These are phyloP conservation scores for Lathyrus oleraceus DNA, from an alignment of 306 rosid genomes.

Conservation along the genomic window DNA sequence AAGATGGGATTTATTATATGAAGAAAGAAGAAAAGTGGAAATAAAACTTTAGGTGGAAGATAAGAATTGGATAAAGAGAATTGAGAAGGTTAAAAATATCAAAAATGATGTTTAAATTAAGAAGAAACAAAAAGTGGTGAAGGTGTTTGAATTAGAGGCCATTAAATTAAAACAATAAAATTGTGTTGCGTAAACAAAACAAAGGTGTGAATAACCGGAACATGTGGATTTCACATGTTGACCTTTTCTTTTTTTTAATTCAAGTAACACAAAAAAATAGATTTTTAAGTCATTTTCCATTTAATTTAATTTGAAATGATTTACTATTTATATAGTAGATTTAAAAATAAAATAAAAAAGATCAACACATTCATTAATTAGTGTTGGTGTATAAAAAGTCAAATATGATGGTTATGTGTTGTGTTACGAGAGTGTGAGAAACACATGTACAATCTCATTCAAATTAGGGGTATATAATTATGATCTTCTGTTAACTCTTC, in stretches of 20 bases:
- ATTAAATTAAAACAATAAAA: conserved; percentile 35
- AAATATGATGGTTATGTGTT: too few species aligned
- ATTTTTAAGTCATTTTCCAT: not conserved
- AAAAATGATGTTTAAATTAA: conserved; percentile 40
- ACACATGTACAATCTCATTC: too few species aligned
- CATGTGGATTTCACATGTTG: conserved; percentile 35
- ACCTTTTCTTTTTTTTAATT: conserved; percentile 32
- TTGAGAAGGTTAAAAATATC: conserved; percentile 31
- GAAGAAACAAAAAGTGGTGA: conserved; percentile 38
- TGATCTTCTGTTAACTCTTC: too few species aligned
- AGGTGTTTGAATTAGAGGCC: conserved; percentile 37
- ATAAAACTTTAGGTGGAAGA: conserved; percentile 31
- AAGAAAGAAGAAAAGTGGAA: conserved; percentile 29
- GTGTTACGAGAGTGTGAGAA: too few species aligned
- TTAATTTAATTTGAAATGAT: not conserved
- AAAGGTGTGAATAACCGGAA: conserved; percentile 32
- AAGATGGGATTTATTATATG: conserved; percentile 35
- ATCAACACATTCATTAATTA: too few species aligned
- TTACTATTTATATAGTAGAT: too few species aligned
- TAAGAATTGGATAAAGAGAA: conserved; percentile 23
- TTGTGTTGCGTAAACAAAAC: not conserved
- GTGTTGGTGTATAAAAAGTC: too few species aligned
- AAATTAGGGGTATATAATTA: too few species aligned
- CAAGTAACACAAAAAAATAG: conserved; percentile 6
- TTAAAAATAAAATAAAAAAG: too few species aligned